phyloP scores from a whole-genome alignment of 495 filamentous ascomycete species.

The Tuber brumale region DNA sequence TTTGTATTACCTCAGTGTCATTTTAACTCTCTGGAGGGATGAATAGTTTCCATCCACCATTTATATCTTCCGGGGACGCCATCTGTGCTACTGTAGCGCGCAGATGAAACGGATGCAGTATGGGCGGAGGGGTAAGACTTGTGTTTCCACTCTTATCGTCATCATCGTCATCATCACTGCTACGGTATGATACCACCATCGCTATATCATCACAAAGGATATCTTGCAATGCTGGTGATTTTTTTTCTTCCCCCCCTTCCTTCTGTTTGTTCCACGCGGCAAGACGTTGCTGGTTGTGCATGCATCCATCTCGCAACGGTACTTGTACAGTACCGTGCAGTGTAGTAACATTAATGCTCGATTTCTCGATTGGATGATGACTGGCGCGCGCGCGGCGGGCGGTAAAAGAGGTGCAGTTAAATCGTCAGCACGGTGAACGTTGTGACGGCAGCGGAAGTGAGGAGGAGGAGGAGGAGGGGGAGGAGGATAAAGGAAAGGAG shows the following conservation, averaged over 20 bases:
- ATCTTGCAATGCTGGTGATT: background rate
- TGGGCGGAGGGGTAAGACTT: background rate
- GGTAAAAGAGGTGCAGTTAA: background rate
- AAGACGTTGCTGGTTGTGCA: background rate
- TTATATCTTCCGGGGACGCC: background rate
- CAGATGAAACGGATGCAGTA: background rate
- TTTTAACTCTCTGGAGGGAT: background rate
- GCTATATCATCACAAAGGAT: background rate
- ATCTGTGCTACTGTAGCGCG: background rate
- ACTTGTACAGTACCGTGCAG: background rate
- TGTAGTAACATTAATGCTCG: background rate
- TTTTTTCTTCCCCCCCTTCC: background rate
- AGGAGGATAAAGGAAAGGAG: background rate
- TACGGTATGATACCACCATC: background rate
- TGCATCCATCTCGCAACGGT: background rate
- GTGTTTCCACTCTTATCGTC: constrained; percentile 4
- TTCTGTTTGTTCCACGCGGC: background rate
- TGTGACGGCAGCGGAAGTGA: background rate
- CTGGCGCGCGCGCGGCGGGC: background rate
- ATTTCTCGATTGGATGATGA: background rate
- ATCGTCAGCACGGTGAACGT: background rate
- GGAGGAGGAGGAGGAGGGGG: background rate
- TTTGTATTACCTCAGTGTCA: background rate
- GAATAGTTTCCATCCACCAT: background rate
- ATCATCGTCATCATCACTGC: background rate